A percentile compares a stretch with the other conserved stretches of the same genome.
Evolutionary conservation across 208 protist genomes (phyloP).

Genomic region (Acanthamoeba royreba): DNA sequence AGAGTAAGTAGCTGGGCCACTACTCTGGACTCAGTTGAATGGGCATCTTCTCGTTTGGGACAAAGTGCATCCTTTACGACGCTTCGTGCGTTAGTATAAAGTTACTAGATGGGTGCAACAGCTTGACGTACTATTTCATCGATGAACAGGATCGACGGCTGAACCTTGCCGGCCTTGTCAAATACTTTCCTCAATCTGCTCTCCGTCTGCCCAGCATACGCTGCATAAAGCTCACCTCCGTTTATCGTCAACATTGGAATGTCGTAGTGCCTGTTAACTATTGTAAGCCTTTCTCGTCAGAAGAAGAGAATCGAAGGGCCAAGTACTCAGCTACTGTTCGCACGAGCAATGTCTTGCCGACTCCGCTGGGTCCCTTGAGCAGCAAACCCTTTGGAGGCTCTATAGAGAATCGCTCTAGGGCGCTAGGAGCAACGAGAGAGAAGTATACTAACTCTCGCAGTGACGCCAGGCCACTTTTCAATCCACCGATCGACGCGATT

Average conservation of each 20-base stretch:
- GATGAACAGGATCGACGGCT: slow-evolving; percentile 53
- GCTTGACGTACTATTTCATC: slow-evolving; percentile 53
- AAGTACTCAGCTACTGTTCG: not conserved
- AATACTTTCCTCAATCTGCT: slow-evolving; percentile 44
- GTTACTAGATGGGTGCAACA: not conserved
- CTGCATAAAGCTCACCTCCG: not conserved
- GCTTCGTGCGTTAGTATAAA: not conserved
- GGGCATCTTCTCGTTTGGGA: not conserved
- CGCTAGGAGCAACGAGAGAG: not conserved
- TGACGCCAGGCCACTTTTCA: not conserved
- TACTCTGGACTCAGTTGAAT: slow-evolving; percentile 40
- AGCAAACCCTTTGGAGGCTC: slow-evolving; percentile 74
- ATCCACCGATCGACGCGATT: not conserved
- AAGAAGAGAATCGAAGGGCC: not conserved
- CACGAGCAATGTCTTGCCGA: slow-evolving; percentile 83
- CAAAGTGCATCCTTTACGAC: slow-evolving; percentile 49
- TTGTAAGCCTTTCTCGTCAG: not conserved
- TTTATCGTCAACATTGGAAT: not conserved
- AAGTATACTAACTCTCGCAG: not conserved
- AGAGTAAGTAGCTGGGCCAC: slow-evolving; percentile 64
- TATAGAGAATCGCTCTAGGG: not conserved
- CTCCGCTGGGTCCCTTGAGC: slow-evolving; percentile 93
- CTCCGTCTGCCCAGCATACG: not conserved
- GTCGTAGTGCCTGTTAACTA: not conserved
- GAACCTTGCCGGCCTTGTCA: not conserved